Conservation (phyloP, 2,329 filamentous ascomycete genomes). For the Nemania abortiva region DNA sequence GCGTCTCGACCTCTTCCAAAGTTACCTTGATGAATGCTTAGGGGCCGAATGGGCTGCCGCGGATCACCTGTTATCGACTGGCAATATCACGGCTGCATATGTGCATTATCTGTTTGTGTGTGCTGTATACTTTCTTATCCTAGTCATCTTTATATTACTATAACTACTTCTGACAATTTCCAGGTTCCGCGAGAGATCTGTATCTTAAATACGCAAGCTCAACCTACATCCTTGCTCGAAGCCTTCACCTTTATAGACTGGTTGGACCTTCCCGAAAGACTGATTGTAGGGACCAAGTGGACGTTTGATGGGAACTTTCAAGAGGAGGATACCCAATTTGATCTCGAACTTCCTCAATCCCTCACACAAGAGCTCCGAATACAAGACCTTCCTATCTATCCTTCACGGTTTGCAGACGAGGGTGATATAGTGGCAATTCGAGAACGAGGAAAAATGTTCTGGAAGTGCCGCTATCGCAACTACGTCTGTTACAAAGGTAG, state of each 20-base stretch:
- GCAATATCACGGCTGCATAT: slow-evolving; percentile 13
- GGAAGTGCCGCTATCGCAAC: slow-evolving; percentile 24
- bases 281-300: slow-evolving; percentile 9
- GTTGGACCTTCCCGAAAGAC: slow-evolving; percentile 1
- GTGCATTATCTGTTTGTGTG: slow-evolving; percentile 23
- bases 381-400: slow-evolving; percentile 15
- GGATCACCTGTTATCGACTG: slow-evolving; percentile 7
- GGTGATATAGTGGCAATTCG: slow-evolving; percentile 13
- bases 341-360: background rate
- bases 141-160: background rate
- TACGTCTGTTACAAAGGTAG: slow-evolving; percentile 25
- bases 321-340: background rate
- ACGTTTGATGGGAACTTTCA: slow-evolving; percentile 24
- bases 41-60: slow-evolving; percentile 14
- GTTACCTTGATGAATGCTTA: slow-evolving; percentile 12
- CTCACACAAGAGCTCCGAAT: slow-evolving; percentile 13
- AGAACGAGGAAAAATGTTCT: slow-evolving; percentile 24
- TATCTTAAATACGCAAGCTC: slow-evolving; percentile 3
- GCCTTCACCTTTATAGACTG: slow-evolving; percentile 22
- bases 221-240: slow-evolving; percentile 9
- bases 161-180: background rate
- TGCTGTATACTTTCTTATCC: background rate
- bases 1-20: slow-evolving; percentile 11
- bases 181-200: slow-evolving; percentile 28
- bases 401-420: slow-evolving; percentile 15